These are phyloP conservation scores for Metschnikowia henanensis DNA, from an alignment of 805 yeast genomes.

Conservation along the genomic window DNA sequence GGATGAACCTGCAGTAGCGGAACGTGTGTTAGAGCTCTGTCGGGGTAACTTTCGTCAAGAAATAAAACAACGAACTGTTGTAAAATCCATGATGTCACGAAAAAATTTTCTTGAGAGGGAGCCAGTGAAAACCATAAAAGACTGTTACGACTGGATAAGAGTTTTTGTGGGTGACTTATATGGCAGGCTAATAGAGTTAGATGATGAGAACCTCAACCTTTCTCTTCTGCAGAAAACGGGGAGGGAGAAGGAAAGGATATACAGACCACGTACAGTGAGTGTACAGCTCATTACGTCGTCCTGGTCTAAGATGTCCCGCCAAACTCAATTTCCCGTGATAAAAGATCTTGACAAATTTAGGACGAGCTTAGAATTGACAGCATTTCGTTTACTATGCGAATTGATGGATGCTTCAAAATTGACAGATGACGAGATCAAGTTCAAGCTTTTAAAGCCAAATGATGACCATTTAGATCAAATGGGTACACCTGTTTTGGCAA, in stretches of 20 bases:
- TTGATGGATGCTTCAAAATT: constrained; percentile 27
- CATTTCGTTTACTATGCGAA: constrained; percentile 43
- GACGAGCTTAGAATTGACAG: constrained; percentile 25
- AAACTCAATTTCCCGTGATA: constrained; percentile 37
- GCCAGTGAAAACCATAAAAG: constrained; percentile 50
- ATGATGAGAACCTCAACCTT: constrained; percentile 54
- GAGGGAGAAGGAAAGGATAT: constrained; percentile 25
- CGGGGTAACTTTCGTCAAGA: constrained; percentile 62
- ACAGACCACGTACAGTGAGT: constrained; percentile 57
- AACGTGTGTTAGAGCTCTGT: constrained; percentile 56
- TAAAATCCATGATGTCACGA: constrained; percentile 86
- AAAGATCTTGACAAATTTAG: constrained; percentile 35
- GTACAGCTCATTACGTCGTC: constrained; percentile 33
- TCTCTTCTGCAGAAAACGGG: constrained; percentile 24
- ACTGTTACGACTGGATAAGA: constrained; percentile 73
- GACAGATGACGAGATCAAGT: constrained; percentile 21
- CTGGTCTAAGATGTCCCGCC: constrained; percentile 37
- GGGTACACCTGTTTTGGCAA: constrained; percentile 43
- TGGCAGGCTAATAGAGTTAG: constrained; percentile 69
- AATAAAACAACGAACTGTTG: constrained; percentile 55
- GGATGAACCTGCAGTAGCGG: constrained; percentile 51
- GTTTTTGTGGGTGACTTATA: constrained; percentile 81
- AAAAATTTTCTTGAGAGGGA: constrained; percentile 70
- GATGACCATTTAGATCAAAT: constrained; percentile 21
- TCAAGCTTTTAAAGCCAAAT: constrained; percentile 21